Conservation (phyloP, 1,284 basidiomycete species). For the Tilletia walkeri region DNA sequence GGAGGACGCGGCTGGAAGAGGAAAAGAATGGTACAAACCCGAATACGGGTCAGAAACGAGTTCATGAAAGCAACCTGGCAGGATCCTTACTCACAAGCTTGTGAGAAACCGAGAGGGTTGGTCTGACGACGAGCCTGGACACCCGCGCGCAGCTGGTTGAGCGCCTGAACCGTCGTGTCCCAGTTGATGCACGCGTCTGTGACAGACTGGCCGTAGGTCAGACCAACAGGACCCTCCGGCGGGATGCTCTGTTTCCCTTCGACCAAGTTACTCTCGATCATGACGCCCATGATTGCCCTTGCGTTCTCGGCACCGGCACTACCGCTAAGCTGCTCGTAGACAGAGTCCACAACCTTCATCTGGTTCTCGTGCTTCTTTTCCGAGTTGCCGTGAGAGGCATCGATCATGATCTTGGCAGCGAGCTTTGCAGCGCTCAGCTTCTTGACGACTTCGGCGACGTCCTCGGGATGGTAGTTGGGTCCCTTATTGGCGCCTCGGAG, state of each 20-base stretch:
- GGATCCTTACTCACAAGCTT: too few relatives aligned
- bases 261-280: conserved; percentile 91
- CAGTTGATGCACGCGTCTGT: conserved; percentile 53
- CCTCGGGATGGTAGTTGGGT: conserved; percentile 76
- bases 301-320: conserved; percentile 27
- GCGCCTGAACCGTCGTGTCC: conserved; percentile 46
- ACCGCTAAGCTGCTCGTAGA: conserved; percentile 60
- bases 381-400: conserved; percentile 79
- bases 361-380: conserved; percentile 65
- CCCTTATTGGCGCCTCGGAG: conserved; percentile 84
- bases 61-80: too few relatives aligned
- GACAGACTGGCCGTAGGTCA: conserved; percentile 48
- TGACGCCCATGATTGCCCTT: conserved; percentile 83
- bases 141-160: conserved; percentile 40
- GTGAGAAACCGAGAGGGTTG: conserved; percentile 8
- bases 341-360: conserved; percentile 60
- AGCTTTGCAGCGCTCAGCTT: conserved; percentile 39
- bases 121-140: conserved; percentile 7
- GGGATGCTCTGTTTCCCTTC: conserved; percentile 58
- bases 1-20: neutral
- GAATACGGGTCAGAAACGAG: too few relatives aligned
- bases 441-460: conserved; percentile 60
- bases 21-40: too few relatives aligned
- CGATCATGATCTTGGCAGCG: conserved; percentile 58
- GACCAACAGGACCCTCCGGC: conserved; percentile 32